phyloP scores from a whole-genome alignment of 2,329 filamentous ascomycete genomes.

The Gaeumannomyces sp. region DNA sequence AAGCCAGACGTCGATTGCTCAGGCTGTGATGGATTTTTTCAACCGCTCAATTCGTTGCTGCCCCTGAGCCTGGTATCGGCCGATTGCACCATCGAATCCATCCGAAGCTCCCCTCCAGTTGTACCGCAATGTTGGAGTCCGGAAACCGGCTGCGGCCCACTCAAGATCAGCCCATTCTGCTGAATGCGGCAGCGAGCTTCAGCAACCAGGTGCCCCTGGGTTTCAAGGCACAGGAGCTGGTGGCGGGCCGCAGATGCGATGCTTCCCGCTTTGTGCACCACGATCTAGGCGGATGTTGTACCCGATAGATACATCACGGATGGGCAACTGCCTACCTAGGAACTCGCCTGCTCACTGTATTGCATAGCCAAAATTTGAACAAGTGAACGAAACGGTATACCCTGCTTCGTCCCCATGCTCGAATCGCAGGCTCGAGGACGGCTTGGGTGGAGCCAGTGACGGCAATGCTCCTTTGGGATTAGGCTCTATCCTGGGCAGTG shows the following conservation, averaged over 20 bases:
- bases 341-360: not conserved
- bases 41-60: not conserved
- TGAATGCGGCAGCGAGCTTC: not conserved
- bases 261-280: not conserved
- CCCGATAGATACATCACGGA: not conserved
- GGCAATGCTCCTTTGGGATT: not conserved
- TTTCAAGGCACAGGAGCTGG: not conserved
- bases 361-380: not conserved
- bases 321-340: not conserved
- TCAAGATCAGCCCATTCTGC: slow-evolving; percentile 2
- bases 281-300: too few relatives aligned
- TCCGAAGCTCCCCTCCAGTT: not conserved
- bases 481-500: not conserved
- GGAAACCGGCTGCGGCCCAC: not conserved
- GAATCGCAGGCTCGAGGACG: not conserved
- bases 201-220: not conserved
- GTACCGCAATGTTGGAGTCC: not conserved
- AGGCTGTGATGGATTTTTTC: too few relatives aligned
- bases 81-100: not conserved
- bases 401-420: not conserved
- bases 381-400: not conserved
- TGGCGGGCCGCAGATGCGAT: not conserved
- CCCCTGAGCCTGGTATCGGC: not conserved
- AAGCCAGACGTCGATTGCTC: too few relatives aligned
- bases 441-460: not conserved